A percentile compares a stretch with the other conserved stretches of the same genome.
These are phyloP conservation scores for Pugionium dolabratum DNA, from an alignment of 345 rosid species.

Conservation along the genomic window DNA sequence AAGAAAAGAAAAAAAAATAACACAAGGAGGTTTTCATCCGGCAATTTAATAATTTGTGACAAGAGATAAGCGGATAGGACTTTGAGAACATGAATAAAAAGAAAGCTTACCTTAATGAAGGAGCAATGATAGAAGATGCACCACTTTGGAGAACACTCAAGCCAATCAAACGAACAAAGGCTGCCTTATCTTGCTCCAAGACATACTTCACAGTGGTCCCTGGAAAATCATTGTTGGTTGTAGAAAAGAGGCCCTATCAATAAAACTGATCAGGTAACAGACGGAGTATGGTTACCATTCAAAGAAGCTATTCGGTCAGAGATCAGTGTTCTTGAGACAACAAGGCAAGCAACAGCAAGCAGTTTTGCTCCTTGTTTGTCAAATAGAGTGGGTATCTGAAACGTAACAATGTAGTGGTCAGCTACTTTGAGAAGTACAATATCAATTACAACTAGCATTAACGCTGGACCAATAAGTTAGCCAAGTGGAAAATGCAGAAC, in stretches of 20 bases:
- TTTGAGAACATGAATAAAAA: background rate
- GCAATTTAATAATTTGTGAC: background rate
- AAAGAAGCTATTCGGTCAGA: conserved; percentile 96
- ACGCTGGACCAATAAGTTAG: background rate
- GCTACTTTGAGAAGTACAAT: conserved; percentile 13
- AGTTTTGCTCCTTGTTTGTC: conserved; percentile 94
- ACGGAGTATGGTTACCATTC: conserved; percentile 54
- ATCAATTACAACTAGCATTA: conserved; percentile 1
- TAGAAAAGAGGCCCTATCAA: no score
- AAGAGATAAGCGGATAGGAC: no score
- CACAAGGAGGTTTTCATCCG: background rate
- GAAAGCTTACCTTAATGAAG: conserved; percentile 71
- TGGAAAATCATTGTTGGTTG: conserved; percentile 40
- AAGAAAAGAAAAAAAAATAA: conserved; percentile 4
- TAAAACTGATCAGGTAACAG: no score
- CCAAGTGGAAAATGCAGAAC: conserved; percentile 4
- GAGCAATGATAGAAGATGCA: conserved; percentile 92
- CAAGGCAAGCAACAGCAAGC: conserved; percentile 83
- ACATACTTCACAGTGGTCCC: conserved; percentile 97
- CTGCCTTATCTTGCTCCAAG: conserved; percentile 88
- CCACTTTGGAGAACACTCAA: conserved; percentile 91
- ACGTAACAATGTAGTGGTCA: conserved; percentile 31
- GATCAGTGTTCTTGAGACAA: conserved; percentile 87
- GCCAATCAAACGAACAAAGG: conserved; percentile 83
- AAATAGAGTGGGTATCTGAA: conserved; percentile 82